These are phyloP conservation scores for Gossypium trilobum DNA, from an alignment of 441 rosid species.

Conservation along the genomic window DNA sequence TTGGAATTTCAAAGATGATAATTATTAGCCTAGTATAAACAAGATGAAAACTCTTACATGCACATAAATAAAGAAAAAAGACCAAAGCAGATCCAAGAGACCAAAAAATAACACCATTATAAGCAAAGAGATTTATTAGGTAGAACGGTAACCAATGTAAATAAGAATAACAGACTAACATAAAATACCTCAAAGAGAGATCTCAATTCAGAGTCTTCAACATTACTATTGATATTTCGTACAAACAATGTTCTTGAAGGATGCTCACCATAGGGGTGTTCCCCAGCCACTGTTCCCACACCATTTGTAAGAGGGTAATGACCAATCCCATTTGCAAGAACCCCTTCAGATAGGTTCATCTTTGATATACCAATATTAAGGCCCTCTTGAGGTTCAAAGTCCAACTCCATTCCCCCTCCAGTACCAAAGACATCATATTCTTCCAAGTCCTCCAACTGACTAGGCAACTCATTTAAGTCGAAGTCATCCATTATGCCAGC, in stretches of 20 bases:
- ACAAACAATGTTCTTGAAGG: conserved; percentile 85
- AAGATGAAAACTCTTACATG: not conserved
- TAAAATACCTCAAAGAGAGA: conserved; percentile 66
- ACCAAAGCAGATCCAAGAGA: not conserved
- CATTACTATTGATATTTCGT: conserved; percentile 76
- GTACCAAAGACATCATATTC: conserved; percentile 68
- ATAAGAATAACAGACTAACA: not conserved
- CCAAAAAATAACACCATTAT: not conserved
- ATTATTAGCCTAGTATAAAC: not conserved
- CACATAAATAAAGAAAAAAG: not conserved
- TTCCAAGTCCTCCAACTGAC: conserved; percentile 59
- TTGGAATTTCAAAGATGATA: conserved; percentile 18
- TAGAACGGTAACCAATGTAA: not conserved
- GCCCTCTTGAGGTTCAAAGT: conserved; percentile 48
- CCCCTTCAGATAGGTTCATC: conserved; percentile 41
- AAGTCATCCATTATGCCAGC: conserved; percentile 70
- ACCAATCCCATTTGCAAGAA: conserved; percentile 39
- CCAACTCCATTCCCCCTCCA: conserved; percentile 83
- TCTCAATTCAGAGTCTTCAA: conserved; percentile 66
- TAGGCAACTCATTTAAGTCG: conserved; percentile 57
- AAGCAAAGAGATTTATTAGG: not conserved
- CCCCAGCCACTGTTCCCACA: conserved; percentile 57
- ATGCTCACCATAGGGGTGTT: conserved; percentile 83
- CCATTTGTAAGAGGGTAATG: conserved; percentile 46
- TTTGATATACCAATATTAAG: conserved; percentile 37